Base-by-base conservation (phyloP, 2,329 filamentous ascomycete species). In the Colletotrichum kahawae region DNA sequence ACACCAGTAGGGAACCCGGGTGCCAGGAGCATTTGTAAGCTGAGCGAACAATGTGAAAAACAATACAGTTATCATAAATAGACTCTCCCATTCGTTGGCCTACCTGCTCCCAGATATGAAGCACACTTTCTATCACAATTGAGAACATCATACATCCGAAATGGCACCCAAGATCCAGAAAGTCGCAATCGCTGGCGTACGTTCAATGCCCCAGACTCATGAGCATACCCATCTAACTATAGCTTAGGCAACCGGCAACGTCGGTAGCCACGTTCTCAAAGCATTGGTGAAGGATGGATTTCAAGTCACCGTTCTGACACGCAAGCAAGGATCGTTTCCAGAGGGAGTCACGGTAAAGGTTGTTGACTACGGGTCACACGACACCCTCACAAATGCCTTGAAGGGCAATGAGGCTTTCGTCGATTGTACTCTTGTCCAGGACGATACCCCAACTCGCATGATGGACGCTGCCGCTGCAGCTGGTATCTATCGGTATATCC, bases 401-500 rank as follows among this genome's bases (percentile, higher is more conserved):
- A 78, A 86, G 64, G 90, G 88, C 65, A 87, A 92, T 71, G 91
- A 93, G 75, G 91, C 88, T 1, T 84, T 93, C 16, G 81, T 93
- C 27, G 65, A 78, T 9, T 82, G 82, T 1, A 78, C 82, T 13
- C 31, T 84, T 43, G 78, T 76, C 4, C 79, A 80, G 7, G 77
- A 78, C 33, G 83, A 87, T 1, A 82, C 91, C 43, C 80, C 87
- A 12, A 83, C 93, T 57, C 62, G 74, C 18, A 43, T 76, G 54
- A 86, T 93, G 60, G 88, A 93, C 31, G 92, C 91, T 1, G 88
- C 91, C 29, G 84, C 90, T 31, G 86, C 87, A 2, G 90, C 90
- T 3, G 90, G 91, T 4, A 90, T 93, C 0, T 86, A 91, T 79
- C 87, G 90, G 13, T 92, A 93, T 83, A 82, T 93, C 31, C 91